These are phyloP conservation scores for Teunomyces pallodes DNA, from an alignment of 805 yeast species.

Conservation along the genomic window DNA sequence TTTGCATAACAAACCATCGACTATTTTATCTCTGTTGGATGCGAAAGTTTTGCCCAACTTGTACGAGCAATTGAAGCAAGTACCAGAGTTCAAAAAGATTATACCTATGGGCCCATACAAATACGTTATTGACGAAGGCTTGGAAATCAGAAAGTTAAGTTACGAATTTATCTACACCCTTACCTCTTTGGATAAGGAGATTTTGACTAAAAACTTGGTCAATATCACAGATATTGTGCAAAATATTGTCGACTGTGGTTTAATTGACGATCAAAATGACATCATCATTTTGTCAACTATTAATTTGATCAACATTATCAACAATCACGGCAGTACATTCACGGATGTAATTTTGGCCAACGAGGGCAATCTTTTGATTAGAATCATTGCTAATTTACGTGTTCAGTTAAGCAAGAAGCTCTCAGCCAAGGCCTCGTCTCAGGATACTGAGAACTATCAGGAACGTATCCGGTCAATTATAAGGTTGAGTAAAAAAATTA, in stretches of 20 bases:
- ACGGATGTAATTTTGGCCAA: conserved; percentile 10
- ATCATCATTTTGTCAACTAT: conserved; percentile 52
- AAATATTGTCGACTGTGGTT: conserved; percentile 46
- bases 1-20: conserved; percentile 51
- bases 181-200: conserved; percentile 17
- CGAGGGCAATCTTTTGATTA: conserved; percentile 17
- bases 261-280: conserved; percentile 62
- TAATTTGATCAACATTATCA: conserved; percentile 33
- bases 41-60: conserved; percentile 47
- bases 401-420: conserved; percentile 45
- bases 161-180: conserved; percentile 68
- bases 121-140: conserved; percentile 75
- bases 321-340: conserved; percentile 31
- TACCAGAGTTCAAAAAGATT: conserved; percentile 55
- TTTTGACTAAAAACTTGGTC: conserved; percentile 18
- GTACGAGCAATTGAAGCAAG: conserved; percentile 52
- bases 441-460: conserved; percentile 57
- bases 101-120: conserved; percentile 87
- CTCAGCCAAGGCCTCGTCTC: conserved; percentile 63
- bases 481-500: conserved; percentile 24
- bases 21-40: conserved; percentile 46
- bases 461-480: conserved; percentile 41
- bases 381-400: conserved; percentile 35
- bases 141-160: conserved; percentile 67
- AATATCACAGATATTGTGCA: conserved; percentile 35